Base-by-base conservation (phyloP, 2,329 filamentous ascomycete species). In the Xylariales sp. region DNA sequence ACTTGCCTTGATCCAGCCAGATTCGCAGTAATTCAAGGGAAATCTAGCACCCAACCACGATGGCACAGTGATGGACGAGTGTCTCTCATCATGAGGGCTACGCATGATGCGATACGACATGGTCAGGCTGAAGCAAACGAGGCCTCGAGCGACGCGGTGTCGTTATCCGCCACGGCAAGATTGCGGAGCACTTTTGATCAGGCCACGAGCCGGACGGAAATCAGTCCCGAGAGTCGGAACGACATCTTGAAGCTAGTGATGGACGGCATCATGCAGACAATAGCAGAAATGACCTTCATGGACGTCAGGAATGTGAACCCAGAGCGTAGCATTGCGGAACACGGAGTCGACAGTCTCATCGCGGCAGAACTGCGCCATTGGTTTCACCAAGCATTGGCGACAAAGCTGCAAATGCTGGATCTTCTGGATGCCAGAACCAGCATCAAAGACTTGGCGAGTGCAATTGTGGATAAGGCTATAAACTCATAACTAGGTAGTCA, bases 311-410 rank as follows among this genome's bases (percentile, higher is more conserved):
- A 34, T n/a, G 40, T 57, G 2, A 42, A 49, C 31, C 21, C 43
- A 4, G 38, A 15, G 12, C 20, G 5, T 5, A 6, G 15, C 4
- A 19, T 33, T 4, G 31, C 31, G 4, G 31, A 6, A 4, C 17
- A 53, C 19, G 56, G 54, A 3, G 43, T 57, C 3, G 55, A 58
- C 39, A 56, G 53, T 25, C 32, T 59, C 34, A 42, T 57, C 5
- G 49, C 47, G 7, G 53, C 52, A n/a, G 54, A 59, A 43, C 35
- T 59, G 37, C 45, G 52, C 14, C 55, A 53, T 33, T 59, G 55
- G 56, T 46, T 54, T 16, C 14, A 43, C 21, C 29, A 40, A 18
- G 38, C 43, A 5, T 32, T 50, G 6, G 33, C 40, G 8, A 19
- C 18, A 3, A 40, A 48, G 4, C 42, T 52, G n/a, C 45, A 27